phyloP scores from a whole-genome alignment of 176 grass and related monocot species.

The Eleusine indica region DNA sequence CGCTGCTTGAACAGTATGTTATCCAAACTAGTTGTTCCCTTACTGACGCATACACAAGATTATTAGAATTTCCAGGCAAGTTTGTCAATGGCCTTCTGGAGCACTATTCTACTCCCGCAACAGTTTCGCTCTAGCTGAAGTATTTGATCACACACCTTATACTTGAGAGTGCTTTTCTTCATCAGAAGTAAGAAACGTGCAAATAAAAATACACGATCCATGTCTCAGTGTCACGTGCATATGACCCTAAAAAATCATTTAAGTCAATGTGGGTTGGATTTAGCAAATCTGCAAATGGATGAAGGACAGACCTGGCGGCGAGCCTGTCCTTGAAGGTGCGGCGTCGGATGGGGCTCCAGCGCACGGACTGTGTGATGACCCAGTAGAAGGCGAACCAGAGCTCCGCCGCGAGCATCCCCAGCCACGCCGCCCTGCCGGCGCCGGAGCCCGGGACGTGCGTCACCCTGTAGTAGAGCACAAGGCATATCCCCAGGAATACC shows the following conservation, averaged over 20 bases:
- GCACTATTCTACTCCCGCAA: neutral
- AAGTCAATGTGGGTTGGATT: neutral
- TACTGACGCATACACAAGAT: no score
- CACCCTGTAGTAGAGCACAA: constrained; percentile 56
- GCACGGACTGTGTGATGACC: constrained; percentile 69
- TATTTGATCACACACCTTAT: neutral
- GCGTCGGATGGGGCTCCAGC: constrained; percentile 59
- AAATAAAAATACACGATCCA: neutral
- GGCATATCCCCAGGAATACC: constrained; percentile 48
- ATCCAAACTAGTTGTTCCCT: neutral
- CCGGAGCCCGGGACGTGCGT: constrained; percentile 41
- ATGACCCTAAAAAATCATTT: neutral
- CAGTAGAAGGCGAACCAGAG: constrained; percentile 77
- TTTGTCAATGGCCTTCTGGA: no score
- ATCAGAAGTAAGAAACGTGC: neutral
- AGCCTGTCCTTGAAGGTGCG: constrained; percentile 61
- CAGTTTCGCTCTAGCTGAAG: neutral
- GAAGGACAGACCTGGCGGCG: constrained; percentile 49
- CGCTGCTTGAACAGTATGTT: neutral
- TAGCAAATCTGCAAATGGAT: no score
- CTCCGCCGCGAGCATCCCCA: constrained; percentile 66
- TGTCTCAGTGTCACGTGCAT: neutral
- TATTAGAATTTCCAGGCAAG: no score
- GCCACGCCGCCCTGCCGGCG: constrained; percentile 43
- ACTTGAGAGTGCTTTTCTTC: neutral